Percentiles rank a stretch among this genome's conserved stretches.
Evolutionary conservation across 2,329 filamentous ascomycete genomes (phyloP).

Genomic region (Curvularia lunata): DNA sequence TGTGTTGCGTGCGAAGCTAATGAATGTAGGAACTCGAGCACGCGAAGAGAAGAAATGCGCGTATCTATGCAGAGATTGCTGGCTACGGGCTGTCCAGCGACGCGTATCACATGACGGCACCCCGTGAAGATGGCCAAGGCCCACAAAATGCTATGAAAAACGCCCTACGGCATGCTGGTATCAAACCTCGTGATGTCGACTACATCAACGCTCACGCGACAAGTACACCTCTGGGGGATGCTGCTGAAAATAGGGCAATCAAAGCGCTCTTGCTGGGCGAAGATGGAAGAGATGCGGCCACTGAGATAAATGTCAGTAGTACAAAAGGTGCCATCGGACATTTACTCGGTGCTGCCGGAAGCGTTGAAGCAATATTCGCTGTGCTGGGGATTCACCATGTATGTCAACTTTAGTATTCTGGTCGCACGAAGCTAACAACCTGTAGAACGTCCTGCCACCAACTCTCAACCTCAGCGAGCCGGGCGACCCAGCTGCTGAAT

Average conservation of each 20-base stretch:
- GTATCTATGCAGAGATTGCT: slow-evolving; percentile 84
- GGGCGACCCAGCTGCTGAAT: slow-evolving; percentile 64
- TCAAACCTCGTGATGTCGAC: slow-evolving; percentile 74
- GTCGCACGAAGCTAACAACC: slow-evolving; percentile 18
- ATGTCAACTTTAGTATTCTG: slow-evolving; percentile 43
- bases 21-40: slow-evolving; percentile 75
- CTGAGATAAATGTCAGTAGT: slow-evolving; percentile 81
- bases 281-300: slow-evolving; percentile 66
- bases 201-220: slow-evolving; percentile 98
- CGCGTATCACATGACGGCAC: slow-evolving; percentile 92
- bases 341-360: slow-evolving; percentile 87
- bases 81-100: slow-evolving; percentile 93
- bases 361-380: slow-evolving; percentile 86
- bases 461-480: slow-evolving; percentile 80
- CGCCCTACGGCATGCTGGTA: slow-evolving; percentile 73
- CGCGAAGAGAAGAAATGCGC: slow-evolving; percentile 76
- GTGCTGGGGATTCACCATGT: slow-evolving; percentile 81
- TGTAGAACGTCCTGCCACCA: slow-evolving; percentile 77
- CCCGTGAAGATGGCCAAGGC: slow-evolving; percentile 79
- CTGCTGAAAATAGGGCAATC: slow-evolving; percentile 86
- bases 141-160: slow-evolving; percentile 84
- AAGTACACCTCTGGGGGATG: slow-evolving; percentile 82
- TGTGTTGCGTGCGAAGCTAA: not conserved
- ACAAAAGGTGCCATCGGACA: slow-evolving; percentile 95
- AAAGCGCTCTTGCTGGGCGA: slow-evolving; percentile 75